These are phyloP conservation scores for Herpetospermum pedunculosum DNA, from an alignment of 306 rosid genomes.

Conservation along the genomic window DNA sequence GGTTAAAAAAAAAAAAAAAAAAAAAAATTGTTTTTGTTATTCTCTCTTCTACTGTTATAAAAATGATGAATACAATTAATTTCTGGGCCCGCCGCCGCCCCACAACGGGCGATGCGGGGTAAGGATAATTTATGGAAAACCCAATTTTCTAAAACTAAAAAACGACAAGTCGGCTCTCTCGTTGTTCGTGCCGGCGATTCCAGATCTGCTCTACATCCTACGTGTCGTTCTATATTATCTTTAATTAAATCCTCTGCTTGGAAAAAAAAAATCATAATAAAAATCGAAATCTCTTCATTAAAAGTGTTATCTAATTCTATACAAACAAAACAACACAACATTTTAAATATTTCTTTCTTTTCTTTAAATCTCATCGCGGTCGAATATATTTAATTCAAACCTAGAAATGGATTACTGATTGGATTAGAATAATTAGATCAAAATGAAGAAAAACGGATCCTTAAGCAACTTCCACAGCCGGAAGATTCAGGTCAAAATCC, in stretches of 20 bases:
- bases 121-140: neutral
- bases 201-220: neutral
- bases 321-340: neutral
- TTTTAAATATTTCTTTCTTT: neutral
- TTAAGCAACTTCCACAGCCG: constrained; percentile 54
- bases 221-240: neutral
- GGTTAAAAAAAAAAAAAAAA: too few relatives aligned
- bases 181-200: neutral
- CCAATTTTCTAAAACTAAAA: neutral
- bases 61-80: neutral
- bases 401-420: neutral
- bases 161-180: constrained; percentile 2
- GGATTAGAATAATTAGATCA: neutral
- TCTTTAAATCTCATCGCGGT: neutral
- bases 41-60: neutral
- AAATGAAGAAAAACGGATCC: neutral
- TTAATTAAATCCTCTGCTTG: neutral
- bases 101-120: neutral
- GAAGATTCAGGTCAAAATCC: constrained; percentile 70
- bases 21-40: too few relatives aligned
- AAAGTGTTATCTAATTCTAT: neutral
- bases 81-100: neutral
- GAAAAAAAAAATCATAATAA: too few relatives aligned
- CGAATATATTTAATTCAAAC: neutral
- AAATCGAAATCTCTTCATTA: neutral